A percentile compares a stretch with the other conserved stretches of the same genome.
Conservation (phyloP, 1,139 yeast species). For the Hyphopichia buzzinii region DNA sequence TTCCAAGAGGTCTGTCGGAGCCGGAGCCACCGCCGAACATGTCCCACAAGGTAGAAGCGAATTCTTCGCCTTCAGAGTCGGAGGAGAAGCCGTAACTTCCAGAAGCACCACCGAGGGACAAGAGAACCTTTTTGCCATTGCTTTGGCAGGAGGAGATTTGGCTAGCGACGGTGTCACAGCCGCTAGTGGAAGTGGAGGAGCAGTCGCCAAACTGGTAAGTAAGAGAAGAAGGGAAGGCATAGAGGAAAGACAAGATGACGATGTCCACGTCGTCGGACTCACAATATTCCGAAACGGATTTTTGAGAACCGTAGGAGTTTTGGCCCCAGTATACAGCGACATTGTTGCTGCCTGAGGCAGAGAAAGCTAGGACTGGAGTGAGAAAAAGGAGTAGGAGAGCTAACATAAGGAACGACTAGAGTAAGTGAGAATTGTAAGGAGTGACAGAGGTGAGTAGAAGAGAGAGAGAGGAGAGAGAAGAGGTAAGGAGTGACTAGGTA, state of each 20-base stretch:
- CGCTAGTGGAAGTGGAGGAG: background rate
- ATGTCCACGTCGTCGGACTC: conserved; percentile 67
- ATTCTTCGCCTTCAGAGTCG: conserved; percentile 61
- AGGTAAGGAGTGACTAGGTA: conserved; percentile 9
- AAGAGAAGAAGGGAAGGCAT: conserved; percentile 50
- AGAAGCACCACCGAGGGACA: conserved; percentile 86
- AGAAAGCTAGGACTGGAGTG: conserved; percentile 29
- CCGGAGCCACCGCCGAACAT: conserved; percentile 76
- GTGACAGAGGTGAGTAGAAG: conserved; percentile 7
- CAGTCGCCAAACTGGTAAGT: conserved; percentile 1
- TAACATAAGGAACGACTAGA: background rate
- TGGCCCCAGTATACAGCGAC: conserved; percentile 94
- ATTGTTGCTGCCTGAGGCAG: conserved; percentile 49
- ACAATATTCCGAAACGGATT: conserved; percentile 66
- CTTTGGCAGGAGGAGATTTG: conserved; percentile 84
- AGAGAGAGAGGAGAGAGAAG: too few relatives aligned
- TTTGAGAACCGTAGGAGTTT: conserved; percentile 74
- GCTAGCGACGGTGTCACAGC: conserved; percentile 60
- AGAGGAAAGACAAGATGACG: conserved; percentile 67
- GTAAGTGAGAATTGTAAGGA: conserved; percentile 1
- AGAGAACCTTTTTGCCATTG: conserved; percentile 70
- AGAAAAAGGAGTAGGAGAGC: conserved; percentile 5
- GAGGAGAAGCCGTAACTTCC: conserved; percentile 73
- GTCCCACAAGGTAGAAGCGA: conserved; percentile 81
- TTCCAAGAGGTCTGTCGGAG: conserved; percentile 70